These are phyloP conservation scores for Fusarium cicatricum DNA, from an alignment of 2,329 filamentous ascomycete species.

Conservation along the genomic window DNA sequence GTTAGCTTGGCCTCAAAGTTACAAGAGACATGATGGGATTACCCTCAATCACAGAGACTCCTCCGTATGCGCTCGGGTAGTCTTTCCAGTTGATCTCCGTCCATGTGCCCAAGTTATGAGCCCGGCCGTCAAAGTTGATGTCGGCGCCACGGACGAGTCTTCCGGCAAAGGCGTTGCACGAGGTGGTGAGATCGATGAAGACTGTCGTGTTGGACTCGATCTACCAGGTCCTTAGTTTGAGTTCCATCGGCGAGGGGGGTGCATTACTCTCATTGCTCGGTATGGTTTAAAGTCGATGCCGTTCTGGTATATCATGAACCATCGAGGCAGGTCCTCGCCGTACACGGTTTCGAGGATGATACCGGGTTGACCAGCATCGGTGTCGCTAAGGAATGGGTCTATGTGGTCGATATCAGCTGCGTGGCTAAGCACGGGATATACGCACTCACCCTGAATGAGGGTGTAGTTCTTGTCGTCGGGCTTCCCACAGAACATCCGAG, in stretches of 20 bases:
- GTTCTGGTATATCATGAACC: conserved; percentile 37
- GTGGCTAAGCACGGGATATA: no score
- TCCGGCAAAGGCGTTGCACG: conserved; percentile 23
- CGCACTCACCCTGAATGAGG: conserved; percentile 14
- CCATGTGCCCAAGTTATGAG: conserved; percentile 35
- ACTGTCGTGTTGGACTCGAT: conserved; percentile 26
- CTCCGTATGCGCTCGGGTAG: conserved; percentile 26
- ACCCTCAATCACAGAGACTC: conserved; percentile 35
- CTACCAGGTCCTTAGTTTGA: not conserved
- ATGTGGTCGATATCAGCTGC: not conserved
- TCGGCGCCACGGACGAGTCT: conserved; percentile 29
- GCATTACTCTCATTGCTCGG: conserved; percentile 25
- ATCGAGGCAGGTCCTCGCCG: conserved; percentile 8
- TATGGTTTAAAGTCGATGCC: conserved; percentile 33
- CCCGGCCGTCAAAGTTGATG: conserved; percentile 19
- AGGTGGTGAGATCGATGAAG: conserved; percentile 22
- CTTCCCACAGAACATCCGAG: conserved; percentile 1
- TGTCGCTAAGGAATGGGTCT: conserved; percentile 32
- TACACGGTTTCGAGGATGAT: conserved; percentile 14
- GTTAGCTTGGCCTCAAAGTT: not conserved
- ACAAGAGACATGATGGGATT: no score
- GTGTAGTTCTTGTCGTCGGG: conserved; percentile 22
- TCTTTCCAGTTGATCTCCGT: conserved; percentile 25
- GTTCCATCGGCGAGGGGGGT: not conserved
- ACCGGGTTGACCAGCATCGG: conserved; percentile 26